Conservation (phyloP, 2,329 filamentous ascomycete species). For the Epicoccum nigrum region DNA sequence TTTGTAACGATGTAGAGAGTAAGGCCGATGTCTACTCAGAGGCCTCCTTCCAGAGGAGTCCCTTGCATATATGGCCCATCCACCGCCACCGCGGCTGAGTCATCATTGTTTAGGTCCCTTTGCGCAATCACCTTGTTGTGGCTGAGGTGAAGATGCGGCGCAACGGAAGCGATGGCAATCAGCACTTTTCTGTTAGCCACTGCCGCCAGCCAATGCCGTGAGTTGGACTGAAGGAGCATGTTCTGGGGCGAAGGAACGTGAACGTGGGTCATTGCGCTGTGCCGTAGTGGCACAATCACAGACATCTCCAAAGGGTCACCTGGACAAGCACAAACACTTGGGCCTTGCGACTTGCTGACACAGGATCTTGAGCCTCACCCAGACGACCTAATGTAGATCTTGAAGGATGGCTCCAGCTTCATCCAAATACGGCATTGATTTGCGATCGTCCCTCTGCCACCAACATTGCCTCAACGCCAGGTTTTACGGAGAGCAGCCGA, state of each 20-base stretch:
- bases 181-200: not conserved
- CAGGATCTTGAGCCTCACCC: not conserved
- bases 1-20: not conserved
- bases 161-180: slow-evolving; percentile 3
- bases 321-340: not conserved
- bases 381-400: slow-evolving; percentile 3
- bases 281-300: slow-evolving; percentile 1
- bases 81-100: not conserved
- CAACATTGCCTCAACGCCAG: not conserved
- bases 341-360: not conserved
- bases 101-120: slow-evolving; percentile 6
- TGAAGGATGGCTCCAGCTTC: not conserved
- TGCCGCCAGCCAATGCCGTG: not conserved
- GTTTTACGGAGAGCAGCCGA: not conserved
- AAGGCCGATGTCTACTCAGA: not conserved
- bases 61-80: slow-evolving; percentile 1
- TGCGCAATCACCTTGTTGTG: not conserved
- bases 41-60: slow-evolving; percentile 1
- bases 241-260: not conserved
- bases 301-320: not conserved
- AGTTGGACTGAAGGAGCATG: not conserved
- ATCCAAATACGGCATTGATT: not conserved
- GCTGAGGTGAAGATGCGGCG: slow-evolving; percentile 5
- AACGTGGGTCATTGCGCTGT: slow-evolving; percentile 5
- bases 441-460: not conserved